These are phyloP conservation scores for Pulveroboletus sp. DNA, from an alignment of 768 basidiomycete genomes.

Conservation along the genomic window DNA sequence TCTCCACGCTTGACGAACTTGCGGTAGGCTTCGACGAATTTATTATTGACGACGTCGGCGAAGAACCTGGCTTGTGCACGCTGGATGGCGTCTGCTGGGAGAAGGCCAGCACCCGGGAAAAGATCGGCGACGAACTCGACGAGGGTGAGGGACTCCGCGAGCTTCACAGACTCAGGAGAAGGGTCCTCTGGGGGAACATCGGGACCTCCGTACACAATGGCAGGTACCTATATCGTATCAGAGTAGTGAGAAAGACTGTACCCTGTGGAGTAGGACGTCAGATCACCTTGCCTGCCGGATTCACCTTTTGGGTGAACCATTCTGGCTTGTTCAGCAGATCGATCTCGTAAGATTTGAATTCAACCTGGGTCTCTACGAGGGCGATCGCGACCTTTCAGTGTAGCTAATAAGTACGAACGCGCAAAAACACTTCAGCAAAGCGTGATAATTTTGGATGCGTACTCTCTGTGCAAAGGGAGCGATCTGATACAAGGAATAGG, in stretches of 20 bases:
- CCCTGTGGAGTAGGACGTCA: not conserved
- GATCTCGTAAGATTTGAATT: slow-evolving; percentile 52
- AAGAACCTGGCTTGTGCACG: slow-evolving; percentile 64
- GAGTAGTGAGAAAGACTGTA: not conserved
- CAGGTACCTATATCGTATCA: slow-evolving; percentile 11
- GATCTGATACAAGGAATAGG: slow-evolving; percentile 31
- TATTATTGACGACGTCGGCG: slow-evolving; percentile 51
- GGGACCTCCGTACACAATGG: slow-evolving; percentile 61
- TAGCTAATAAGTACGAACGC: not conserved
- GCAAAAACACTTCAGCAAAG: not conserved
- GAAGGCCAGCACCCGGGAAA: slow-evolving; percentile 43
- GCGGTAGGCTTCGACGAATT: slow-evolving; percentile 39
- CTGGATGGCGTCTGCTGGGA: slow-evolving; percentile 53
- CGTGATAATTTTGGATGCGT: slow-evolving; percentile 10
- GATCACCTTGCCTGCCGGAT: slow-evolving; percentile 61
- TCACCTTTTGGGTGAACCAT: slow-evolving; percentile 66
- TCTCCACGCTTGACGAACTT: slow-evolving; percentile 39
- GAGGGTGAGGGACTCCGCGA: slow-evolving; percentile 64
- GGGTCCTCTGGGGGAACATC: slow-evolving; percentile 52
- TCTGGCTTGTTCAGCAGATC: slow-evolving; percentile 65
- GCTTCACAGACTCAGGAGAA: slow-evolving; percentile 56
- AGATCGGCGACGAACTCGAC: slow-evolving; percentile 67
- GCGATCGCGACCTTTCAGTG: slow-evolving; percentile 55
- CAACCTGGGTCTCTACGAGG: slow-evolving; percentile 50
- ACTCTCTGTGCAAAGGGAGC: slow-evolving; percentile 64